These are phyloP conservation scores for Termitomyces sp. DNA, from an alignment of 1,284 basidiomycete species.

Conservation along the genomic window DNA sequence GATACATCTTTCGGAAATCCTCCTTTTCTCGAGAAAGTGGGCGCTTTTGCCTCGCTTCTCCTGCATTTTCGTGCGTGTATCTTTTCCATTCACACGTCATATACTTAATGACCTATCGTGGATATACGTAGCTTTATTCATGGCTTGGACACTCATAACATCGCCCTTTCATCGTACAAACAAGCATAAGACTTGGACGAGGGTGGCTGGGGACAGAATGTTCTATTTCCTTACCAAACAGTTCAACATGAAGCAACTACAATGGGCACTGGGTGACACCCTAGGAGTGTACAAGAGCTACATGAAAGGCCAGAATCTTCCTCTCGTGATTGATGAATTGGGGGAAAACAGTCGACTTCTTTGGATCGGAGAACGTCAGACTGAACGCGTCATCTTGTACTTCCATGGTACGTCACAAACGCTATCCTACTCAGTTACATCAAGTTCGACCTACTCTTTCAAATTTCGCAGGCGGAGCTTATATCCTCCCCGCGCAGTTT, in stretches of 20 bases:
- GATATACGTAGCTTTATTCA: constrained; percentile 5
- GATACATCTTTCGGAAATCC: constrained; percentile 14
- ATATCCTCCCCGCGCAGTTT: constrained; percentile 18
- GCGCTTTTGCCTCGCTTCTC: neutral
- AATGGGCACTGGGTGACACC: constrained; percentile 20
- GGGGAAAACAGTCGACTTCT: constrained; percentile 22
- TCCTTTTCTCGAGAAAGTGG: constrained; percentile 9
- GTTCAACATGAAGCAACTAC: constrained; percentile 18
- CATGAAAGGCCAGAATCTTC: constrained; percentile 17
- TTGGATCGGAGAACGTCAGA: constrained; percentile 17
- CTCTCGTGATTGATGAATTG: constrained; percentile 23
- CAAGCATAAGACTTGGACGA: constrained; percentile 17
- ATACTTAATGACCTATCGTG: neutral
- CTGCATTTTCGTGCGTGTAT: constrained; percentile 13
- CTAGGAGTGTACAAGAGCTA: constrained; percentile 18
- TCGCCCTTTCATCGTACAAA: constrained; percentile 18
- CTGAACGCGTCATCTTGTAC: constrained; percentile 28
- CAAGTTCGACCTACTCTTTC: neutral
- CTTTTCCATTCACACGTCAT: neutral
- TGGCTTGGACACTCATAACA: constrained; percentile 14
- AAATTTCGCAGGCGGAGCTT: constrained; percentile 22
- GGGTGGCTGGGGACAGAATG: constrained; percentile 18
- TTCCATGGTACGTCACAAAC: constrained; percentile 24
- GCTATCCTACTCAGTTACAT: too few species aligned
- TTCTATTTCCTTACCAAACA: neutral